phyloP scores from a whole-genome alignment of 163 green algal species.

The Chlamydomonas reinhardtii region DNA sequence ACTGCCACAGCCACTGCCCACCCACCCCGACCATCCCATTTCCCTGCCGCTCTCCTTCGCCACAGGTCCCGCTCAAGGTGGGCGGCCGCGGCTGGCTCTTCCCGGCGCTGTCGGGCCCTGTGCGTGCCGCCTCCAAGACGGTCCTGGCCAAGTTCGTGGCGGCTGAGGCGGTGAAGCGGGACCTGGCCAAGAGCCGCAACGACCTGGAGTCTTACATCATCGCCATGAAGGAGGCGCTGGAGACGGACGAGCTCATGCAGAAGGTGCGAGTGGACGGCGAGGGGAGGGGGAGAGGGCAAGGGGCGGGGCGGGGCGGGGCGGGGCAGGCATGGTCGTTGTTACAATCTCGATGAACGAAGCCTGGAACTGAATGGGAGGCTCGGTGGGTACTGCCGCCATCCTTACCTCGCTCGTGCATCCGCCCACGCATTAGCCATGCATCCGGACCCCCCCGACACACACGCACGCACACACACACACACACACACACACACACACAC shows the following conservation, averaged over 20 bases:
- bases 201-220: slow-evolving; percentile 97
- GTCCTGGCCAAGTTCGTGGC: slow-evolving; percentile 45
- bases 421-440: too few species aligned
- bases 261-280: slow-evolving; percentile 60
- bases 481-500: too few species aligned
- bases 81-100: slow-evolving; percentile 19
- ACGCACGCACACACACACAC: too few species aligned
- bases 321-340: too few species aligned
- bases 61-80: slow-evolving; percentile 58
- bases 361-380: too few species aligned
- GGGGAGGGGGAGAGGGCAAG: background rate
- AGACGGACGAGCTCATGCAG: slow-evolving; percentile 68
- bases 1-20: too few species aligned
- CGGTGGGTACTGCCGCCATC: too few species aligned
- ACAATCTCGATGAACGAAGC: too few species aligned
- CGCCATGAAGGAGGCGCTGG: slow-evolving; percentile 69
- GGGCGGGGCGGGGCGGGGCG: too few species aligned
- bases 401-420: too few species aligned
- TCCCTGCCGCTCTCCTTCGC: too few species aligned
- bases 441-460: too few species aligned
- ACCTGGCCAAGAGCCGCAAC: slow-evolving; percentile 74
- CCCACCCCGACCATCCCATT: background rate
- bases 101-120: slow-evolving; percentile 18
- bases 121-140: background rate
- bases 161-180: slow-evolving; percentile 54